Percentiles rank a stretch among this genome's conserved stretches.
These are phyloP conservation scores for Coniochaeta hoffmannii DNA, from an alignment of 2,329 filamentous ascomycete genomes.

Conservation along the genomic window DNA sequence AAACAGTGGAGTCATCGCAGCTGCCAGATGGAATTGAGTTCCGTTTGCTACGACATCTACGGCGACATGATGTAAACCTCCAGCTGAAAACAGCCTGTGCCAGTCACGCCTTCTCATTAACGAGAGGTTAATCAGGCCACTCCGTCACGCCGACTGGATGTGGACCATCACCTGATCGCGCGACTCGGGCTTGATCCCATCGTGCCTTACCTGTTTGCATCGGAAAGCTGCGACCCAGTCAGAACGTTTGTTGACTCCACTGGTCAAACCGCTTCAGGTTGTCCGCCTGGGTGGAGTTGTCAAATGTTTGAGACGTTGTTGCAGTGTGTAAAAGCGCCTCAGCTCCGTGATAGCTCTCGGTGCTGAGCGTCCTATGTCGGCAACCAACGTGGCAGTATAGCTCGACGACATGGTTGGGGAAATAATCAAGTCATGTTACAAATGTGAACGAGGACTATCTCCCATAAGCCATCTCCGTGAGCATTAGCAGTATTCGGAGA, in stretches of 20 bases:
- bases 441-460: not conserved
- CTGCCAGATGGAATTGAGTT: not conserved
- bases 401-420: not conserved
- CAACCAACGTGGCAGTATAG: not conserved
- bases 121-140: not conserved
- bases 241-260: not conserved
- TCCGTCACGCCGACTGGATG: not conserved
- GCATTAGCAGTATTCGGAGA: too few species aligned
- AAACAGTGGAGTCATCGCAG: not conserved
- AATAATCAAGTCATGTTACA: not conserved
- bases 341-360: not conserved
- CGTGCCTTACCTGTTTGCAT: not conserved
- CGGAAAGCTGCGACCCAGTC: not conserved
- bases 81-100: too few species aligned
- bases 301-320: too few species aligned
- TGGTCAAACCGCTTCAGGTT: not conserved
- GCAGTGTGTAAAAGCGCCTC: not conserved
- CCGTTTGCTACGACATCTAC: not conserved
- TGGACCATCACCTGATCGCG: not conserved
- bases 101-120: not conserved
- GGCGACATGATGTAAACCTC: not conserved
- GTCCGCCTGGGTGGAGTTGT: not conserved
- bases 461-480: too few species aligned
- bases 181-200: not conserved
- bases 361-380: not conserved